Conservation (phyloP, 2,329 filamentous ascomycete genomes). For the Sarocladiaceae sp. region DNA sequence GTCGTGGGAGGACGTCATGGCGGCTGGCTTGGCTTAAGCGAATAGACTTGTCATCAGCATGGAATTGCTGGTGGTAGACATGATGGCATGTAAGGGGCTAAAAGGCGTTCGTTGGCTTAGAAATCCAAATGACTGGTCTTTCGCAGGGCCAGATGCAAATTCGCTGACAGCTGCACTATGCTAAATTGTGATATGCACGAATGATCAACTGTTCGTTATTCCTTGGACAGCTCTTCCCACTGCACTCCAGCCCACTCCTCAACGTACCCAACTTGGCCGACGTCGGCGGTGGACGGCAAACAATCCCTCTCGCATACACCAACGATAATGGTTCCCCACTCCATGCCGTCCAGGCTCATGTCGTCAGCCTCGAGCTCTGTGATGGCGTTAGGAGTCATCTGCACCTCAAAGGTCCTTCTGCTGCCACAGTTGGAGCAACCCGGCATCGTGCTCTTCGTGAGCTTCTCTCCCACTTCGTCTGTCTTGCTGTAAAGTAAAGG, state of each 20-base stretch:
- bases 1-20: slow-evolving; percentile 68
- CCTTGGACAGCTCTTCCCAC: slow-evolving; percentile 74
- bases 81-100: slow-evolving; percentile 25
- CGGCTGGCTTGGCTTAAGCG: slow-evolving; percentile 22
- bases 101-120: slow-evolving; percentile 16
- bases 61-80: slow-evolving; percentile 22
- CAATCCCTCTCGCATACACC: slow-evolving; percentile 83
- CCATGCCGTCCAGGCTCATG: slow-evolving; percentile 78
- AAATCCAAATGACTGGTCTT: slow-evolving; percentile 15
- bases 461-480: slow-evolving; percentile 66
- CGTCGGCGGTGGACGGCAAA: slow-evolving; percentile 49
- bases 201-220: slow-evolving; percentile 25
- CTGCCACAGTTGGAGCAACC: slow-evolving; percentile 73
- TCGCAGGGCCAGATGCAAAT: slow-evolving; percentile 5
- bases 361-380: slow-evolving; percentile 79
- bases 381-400: slow-evolving; percentile 88
- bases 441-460: slow-evolving; percentile 59
- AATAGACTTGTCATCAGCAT: slow-evolving; percentile 7
- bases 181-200: background rate
- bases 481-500: slow-evolving; percentile 77
- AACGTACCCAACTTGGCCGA: slow-evolving; percentile 68
- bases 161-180: background rate
- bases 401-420: slow-evolving; percentile 80
- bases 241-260: slow-evolving; percentile 99
- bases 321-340: slow-evolving; percentile 92